Base-by-base conservation (phyloP, 2,329 filamentous ascomycete species). In the Aspergillus floridensis region DNA sequence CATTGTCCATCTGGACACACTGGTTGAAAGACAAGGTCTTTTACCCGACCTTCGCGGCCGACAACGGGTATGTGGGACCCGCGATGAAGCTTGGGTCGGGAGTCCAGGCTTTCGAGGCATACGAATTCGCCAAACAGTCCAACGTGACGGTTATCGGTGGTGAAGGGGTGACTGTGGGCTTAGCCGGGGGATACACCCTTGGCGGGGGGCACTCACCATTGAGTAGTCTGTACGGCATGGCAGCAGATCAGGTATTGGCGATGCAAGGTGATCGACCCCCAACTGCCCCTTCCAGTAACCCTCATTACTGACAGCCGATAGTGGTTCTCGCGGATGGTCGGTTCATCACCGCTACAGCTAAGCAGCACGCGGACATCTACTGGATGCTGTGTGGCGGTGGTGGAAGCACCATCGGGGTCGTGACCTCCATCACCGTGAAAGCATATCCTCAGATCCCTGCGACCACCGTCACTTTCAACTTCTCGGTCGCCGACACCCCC, bases 341-440 rank as follows among this genome's bases (percentile, higher is more conserved):
- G 7, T 67, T 64, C 26, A 56, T 69, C 50, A 65, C 65, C 48
- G 66, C 65, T 5, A 61, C 60, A 58, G 38, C 63, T 3, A 67
- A 57, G 16, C 53, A 66, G 35, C 64, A 68, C 47, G 32, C 71
- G 0, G 80, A 82, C 46, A 69, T 84, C 2, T 84, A 82, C 71
- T 82, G 79, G 76, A 81, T 81, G 46, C 70, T 83, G 4, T 76
- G 79, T 22, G 82, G 82, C 5, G 85, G 85, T 12, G 85, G 85
- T 6, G 85, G 84, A 0, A 83, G 82, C 29, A 69, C 66, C 58
- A 77, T 78, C 62, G 79, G 79, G 12, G 72, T 81, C 5, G 78
- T 81, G 4, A 73, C 72, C 22, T 70, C 74, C n/a, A 67, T 76
- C 29, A 77, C 60, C 1, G 49, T 68, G 19, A 66, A 63, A 31